Percentiles rank a stretch among this genome's conserved stretches.
These are phyloP conservation scores for Sporothrix brasiliensis DNA, from an alignment of 2,329 filamentous ascomycete species.

Conservation along the genomic window DNA sequence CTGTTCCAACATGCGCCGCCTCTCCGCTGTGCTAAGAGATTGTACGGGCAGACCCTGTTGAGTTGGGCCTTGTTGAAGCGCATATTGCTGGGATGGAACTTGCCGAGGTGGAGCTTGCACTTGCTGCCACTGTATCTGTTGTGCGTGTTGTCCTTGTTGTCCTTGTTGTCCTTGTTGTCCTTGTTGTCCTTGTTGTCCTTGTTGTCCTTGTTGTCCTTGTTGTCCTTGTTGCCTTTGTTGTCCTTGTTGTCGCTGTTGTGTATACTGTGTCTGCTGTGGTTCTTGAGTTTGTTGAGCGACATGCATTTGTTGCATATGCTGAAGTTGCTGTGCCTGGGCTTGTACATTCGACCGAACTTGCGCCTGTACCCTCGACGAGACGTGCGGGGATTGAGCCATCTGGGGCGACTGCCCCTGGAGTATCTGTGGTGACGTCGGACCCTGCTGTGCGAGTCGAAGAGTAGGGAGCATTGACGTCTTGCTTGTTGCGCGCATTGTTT, in stretches of 20 bases:
- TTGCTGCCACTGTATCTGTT: not conserved
- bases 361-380: not conserved
- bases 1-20: not conserved
- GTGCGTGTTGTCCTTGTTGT: not conserved
- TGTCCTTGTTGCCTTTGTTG: not conserved
- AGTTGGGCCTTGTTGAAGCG: not conserved
- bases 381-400: not conserved
- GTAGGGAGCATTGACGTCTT: not conserved
- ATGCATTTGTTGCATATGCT: constrained; percentile 27
- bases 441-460: not conserved
- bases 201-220: constrained; percentile 8
- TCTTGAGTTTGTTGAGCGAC: constrained; percentile 12
- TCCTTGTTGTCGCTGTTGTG: constrained; percentile 26
- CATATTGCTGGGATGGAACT: not conserved
- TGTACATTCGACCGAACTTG: not conserved
- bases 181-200: not conserved
- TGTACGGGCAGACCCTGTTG: not conserved
- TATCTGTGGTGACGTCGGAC: not conserved
- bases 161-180: constrained; percentile 14
- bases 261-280: constrained; percentile 28
- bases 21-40: not conserved
- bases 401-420: not conserved
- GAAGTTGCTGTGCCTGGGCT: not conserved
- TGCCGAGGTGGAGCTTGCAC: not conserved
- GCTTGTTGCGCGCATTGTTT: not conserved